Evolutionary conservation across 1,284 basidiomycete species (phyloP).

Genomic region (Malassezia pachydermatis): DNA sequence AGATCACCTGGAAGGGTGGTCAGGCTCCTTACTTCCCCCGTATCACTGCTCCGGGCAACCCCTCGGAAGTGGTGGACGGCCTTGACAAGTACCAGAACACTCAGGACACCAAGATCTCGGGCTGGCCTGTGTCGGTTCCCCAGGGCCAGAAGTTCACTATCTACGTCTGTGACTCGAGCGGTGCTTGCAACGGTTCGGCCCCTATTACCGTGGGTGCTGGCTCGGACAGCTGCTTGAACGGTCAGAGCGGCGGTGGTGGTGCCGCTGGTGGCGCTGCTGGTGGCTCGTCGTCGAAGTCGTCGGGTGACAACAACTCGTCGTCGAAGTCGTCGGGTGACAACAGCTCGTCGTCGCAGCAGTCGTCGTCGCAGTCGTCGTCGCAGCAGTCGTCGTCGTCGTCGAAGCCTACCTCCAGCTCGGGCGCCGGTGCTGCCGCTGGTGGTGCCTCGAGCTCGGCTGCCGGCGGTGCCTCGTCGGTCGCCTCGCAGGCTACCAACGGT

Average conservation of each 20-base stretch:
- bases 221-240: constrained; percentile 1
- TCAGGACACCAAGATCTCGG: neutral
- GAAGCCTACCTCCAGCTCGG: neutral
- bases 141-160: constrained; percentile 19
- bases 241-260: neutral
- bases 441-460: constrained; percentile 2
- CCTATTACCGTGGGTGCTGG: constrained; percentile 6
- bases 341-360: constrained; percentile 1
- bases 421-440: constrained; percentile 1
- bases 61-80: neutral
- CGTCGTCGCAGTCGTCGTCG: constrained; percentile 2
- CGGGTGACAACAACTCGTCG: neutral
- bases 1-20: constrained; percentile 22
- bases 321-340: neutral
- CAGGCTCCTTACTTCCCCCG: constrained; percentile 18
- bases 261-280: constrained; percentile 6
- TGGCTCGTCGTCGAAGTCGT: neutral
- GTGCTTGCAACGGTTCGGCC: neutral
- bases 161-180: constrained; percentile 18
- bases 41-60: constrained; percentile 14
- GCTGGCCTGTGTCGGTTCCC: constrained; percentile 21
- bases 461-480: neutral
- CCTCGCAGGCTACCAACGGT: constrained; percentile 3
- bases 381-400: neutral
- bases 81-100: neutral